These are phyloP conservation scores for Suillus variegatus DNA, from an alignment of 768 basidiomycete genomes.

Conservation along the genomic window DNA sequence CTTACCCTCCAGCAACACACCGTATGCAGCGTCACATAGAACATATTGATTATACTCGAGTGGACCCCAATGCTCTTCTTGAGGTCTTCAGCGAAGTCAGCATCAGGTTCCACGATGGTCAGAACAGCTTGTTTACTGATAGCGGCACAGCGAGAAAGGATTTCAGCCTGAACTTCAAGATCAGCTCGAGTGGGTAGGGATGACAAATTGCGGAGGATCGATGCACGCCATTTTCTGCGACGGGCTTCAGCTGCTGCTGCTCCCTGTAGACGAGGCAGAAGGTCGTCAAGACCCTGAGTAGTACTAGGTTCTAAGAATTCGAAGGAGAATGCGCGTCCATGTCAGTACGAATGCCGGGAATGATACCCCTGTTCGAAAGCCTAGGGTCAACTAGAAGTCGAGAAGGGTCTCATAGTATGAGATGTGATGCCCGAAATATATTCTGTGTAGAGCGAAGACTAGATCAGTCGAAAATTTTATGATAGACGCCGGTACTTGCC, in stretches of 20 bases:
- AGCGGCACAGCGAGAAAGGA: constrained; percentile 47
- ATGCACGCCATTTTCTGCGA: constrained; percentile 55
- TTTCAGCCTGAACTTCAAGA: constrained; percentile 48
- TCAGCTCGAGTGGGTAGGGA: constrained; percentile 42
- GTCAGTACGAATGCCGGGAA: constrained; percentile 52
- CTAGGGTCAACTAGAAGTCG: constrained; percentile 48
- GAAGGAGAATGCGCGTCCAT: constrained; percentile 49
- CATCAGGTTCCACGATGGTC: constrained; percentile 54
- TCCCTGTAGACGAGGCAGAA: constrained; percentile 42
- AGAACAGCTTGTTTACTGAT: constrained; percentile 53
- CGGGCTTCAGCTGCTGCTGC: constrained; percentile 46
- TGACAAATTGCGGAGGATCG: constrained; percentile 44
- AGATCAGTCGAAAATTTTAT: neutral
- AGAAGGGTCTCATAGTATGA: constrained; percentile 50
- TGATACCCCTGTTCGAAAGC: constrained; percentile 46
- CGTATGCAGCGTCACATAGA: constrained; percentile 37
- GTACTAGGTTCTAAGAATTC: constrained; percentile 43
- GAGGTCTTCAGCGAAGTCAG: constrained; percentile 48
- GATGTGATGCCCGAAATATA: constrained; percentile 51
- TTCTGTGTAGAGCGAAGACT: constrained; percentile 28
- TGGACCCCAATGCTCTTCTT: constrained; percentile 48
- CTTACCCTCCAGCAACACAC: constrained; percentile 51
- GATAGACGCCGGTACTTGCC: constrained; percentile 28
- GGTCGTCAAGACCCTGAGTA: constrained; percentile 51
- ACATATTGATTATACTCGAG: constrained; percentile 44